These are phyloP conservation scores for Alloteropsis semialata DNA, from an alignment of 176 grass and related monocot genomes.

Conservation along the genomic window DNA sequence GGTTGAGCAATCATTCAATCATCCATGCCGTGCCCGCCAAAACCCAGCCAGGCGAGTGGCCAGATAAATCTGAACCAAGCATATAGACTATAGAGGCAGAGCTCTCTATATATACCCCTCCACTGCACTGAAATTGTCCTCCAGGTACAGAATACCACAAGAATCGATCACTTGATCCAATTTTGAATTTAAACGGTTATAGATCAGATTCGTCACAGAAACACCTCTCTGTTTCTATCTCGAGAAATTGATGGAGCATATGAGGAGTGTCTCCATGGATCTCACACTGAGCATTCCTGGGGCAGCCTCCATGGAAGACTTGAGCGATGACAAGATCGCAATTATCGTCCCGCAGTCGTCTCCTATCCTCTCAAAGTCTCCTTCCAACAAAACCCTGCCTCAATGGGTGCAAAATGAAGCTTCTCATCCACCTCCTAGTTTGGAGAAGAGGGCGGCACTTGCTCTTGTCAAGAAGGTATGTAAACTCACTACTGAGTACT, in stretches of 20 bases:
- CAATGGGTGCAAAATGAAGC: not conserved
- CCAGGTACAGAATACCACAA: not conserved
- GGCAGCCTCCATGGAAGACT: not conserved
- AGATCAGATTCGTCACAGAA: not conserved
- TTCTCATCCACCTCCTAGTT: not conserved
- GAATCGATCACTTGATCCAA: not conserved
- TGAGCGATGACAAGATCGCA: not conserved
- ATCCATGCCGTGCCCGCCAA: constrained; percentile 38
- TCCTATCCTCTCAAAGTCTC: not conserved
- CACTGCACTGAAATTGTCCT: not conserved
- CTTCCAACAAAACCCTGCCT: not conserved
- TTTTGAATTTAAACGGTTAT: not conserved
- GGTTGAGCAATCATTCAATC: not conserved
- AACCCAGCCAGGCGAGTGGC: not conserved
- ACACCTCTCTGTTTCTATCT: not conserved
- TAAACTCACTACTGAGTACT: no score
- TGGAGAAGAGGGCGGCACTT: not conserved
- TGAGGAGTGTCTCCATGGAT: constrained; percentile 17
- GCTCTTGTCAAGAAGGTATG: constrained; percentile 18
- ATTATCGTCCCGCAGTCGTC: not conserved
- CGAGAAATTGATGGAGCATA: not conserved
- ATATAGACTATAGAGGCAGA: no score
- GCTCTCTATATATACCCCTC: not conserved
- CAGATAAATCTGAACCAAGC: not conserved
- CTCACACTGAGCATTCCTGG: constrained; percentile 11